These are phyloP conservation scores for Penicillium rolfsii DNA, from an alignment of 2,329 filamentous ascomycete genomes.

Conservation along the genomic window DNA sequence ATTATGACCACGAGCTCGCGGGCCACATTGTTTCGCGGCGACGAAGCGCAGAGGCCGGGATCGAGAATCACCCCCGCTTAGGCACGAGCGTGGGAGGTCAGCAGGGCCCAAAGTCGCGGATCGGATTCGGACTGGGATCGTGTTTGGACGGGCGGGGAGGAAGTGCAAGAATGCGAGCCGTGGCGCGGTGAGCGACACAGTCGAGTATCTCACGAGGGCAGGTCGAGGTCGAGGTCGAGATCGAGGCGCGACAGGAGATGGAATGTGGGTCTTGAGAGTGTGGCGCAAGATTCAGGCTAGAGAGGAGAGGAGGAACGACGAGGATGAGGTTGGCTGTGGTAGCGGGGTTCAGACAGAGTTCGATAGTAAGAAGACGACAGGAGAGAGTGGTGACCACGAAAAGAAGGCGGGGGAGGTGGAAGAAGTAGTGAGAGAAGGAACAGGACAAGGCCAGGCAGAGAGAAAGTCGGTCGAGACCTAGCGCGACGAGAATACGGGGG, in stretches of 20 bases:
- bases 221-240: conserved; percentile 9
- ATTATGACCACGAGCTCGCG: conserved; percentile 25
- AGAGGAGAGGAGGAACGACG: not conserved
- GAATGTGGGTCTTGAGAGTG: conserved; percentile 24
- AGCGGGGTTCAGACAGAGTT: not conserved
- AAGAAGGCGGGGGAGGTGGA: conserved; percentile 1
- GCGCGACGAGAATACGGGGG: not conserved
- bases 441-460: not conserved
- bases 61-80: conserved; percentile 10
- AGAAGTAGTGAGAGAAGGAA: conserved; percentile 46
- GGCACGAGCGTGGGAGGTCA: conserved; percentile 6
- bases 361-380: not conserved
- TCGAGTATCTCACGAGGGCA: conserved; percentile 8
- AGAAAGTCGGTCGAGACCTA: not conserved
- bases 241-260: conserved; percentile 14
- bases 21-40: conserved; percentile 30
- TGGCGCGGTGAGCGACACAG: not conserved
- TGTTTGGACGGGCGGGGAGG: not conserved
- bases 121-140: not conserved
- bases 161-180: conserved; percentile 1
- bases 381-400: conserved; percentile 1
- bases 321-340: not conserved
- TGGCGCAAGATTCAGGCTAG: conserved; percentile 4
- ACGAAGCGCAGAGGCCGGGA: conserved; percentile 15
- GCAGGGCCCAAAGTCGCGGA: not conserved